phyloP scores from a whole-genome alignment of 495 filamentous ascomycete genomes.

The Podospora pseudocomata region DNA sequence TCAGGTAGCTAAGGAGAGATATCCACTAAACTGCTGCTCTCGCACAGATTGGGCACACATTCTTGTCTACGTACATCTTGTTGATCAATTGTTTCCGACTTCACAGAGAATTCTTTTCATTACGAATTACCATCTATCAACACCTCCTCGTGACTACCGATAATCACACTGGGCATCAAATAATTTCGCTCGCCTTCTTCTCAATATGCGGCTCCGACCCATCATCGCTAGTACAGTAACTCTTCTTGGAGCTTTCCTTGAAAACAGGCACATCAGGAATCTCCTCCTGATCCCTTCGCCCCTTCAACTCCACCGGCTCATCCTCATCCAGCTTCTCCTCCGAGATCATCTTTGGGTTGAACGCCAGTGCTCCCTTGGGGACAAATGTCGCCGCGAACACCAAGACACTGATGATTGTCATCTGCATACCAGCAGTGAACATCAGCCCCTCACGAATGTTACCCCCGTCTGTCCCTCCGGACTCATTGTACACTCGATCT shows the following conservation, averaged over 20 bases:
- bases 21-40: too few relatives aligned
- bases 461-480: constrained; percentile 22
- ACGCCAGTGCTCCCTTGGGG: constrained; percentile 33
- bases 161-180: background rate
- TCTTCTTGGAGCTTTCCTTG: constrained; percentile 14
- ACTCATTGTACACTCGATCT: constrained; percentile 32
- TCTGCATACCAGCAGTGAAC: constrained; percentile 41
- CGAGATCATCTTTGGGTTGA: constrained; percentile 40
- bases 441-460: constrained; percentile 25
- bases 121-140: too few relatives aligned
- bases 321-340: constrained; percentile 32
- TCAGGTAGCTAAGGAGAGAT: too few relatives aligned
- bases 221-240: constrained; percentile 19
- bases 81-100: too few relatives aligned
- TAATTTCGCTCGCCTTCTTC: constrained; percentile 16
- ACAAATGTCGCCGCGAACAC: constrained; percentile 40
- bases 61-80: too few relatives aligned
- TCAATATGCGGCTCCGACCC: constrained; percentile 16
- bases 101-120: too few relatives aligned
- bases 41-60: too few relatives aligned
- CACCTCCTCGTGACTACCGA: background rate
- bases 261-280: background rate
- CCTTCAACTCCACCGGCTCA: constrained; percentile 11
- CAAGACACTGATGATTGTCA: constrained; percentile 35
- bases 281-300: background rate